Conservation (phyloP, 768 basidiomycete species). For the Lentinula boryana region DNA sequence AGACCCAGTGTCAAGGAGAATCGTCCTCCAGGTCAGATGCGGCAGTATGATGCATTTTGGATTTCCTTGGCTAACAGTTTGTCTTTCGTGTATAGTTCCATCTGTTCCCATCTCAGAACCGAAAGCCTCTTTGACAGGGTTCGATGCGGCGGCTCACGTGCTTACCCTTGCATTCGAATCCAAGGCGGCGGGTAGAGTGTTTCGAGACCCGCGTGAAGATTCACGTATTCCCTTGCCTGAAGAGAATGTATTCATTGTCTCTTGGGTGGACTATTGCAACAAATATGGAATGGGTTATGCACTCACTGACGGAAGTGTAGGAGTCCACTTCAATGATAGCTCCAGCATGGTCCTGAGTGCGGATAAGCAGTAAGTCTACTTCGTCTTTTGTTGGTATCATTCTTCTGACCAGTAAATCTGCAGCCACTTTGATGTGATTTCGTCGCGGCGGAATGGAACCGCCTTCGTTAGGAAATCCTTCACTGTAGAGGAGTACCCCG, state of each 20-base stretch:
- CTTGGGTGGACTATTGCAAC: conserved; percentile 99
- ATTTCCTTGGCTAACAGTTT: background rate
- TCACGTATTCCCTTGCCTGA: conserved; percentile 39
- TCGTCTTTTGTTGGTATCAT: background rate
- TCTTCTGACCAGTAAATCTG: conserved; percentile 5
- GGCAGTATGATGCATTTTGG: background rate
- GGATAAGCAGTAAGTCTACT: conserved; percentile 69
- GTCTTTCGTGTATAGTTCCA: background rate
- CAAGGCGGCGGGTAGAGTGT: conserved; percentile 54
- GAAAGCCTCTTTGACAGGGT: conserved; percentile 41
- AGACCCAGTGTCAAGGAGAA: conserved; percentile 12
- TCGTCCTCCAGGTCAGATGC: conserved; percentile 1
- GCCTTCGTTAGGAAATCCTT: conserved; percentile 70
- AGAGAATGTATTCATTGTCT: conserved; percentile 86
- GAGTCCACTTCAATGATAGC: conserved; percentile 96
- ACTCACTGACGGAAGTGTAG: conserved; percentile 89
- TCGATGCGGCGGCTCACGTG: conserved; percentile 56
- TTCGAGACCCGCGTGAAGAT: conserved; percentile 58
- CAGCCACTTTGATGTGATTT: conserved; percentile 88
- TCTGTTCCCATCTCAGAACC: conserved; percentile 7
- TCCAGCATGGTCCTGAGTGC: conserved; percentile 81
- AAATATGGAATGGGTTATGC: conserved; percentile 99
- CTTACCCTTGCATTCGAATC: conserved; percentile 63
- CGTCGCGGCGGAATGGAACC: conserved; percentile 57
- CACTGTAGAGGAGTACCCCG: conserved; percentile 65